Percentiles rank a stretch among this genome's conserved stretches.
Evolutionary conservation across 129 eudicot genomes (phyloP).

Genomic region (Pittosporum tobira): DNA sequence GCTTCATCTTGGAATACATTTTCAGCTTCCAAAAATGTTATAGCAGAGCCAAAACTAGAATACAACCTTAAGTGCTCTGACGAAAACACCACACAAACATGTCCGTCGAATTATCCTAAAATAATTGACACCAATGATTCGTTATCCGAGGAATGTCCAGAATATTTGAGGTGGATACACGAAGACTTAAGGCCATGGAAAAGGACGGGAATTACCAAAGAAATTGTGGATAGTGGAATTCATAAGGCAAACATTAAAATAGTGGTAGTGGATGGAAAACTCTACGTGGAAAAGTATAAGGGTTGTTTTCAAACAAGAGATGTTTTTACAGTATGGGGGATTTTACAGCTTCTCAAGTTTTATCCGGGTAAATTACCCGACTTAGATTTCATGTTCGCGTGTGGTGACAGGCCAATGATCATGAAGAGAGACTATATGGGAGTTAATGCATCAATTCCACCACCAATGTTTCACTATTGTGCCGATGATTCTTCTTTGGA

Average conservation of each 20-base stretch:
- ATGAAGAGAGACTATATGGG: constrained; percentile 18
- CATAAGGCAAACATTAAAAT: constrained; percentile 31
- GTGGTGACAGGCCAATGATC: constrained; percentile 41
- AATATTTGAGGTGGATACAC: constrained; percentile 52
- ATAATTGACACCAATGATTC: neutral
- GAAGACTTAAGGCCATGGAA: constrained; percentile 55
- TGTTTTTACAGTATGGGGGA: constrained; percentile 50
- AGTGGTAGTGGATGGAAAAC: constrained; percentile 36
- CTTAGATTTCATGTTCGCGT: constrained; percentile 45
- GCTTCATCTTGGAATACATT: too few species aligned
- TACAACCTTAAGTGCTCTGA: neutral
- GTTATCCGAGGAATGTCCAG: constrained; percentile 32
- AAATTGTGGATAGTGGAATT: constrained; percentile 40
- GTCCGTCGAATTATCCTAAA: neutral
- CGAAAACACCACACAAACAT: constrained; percentile 3
- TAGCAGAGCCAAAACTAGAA: neutral
- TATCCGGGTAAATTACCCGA: constrained; percentile 52
- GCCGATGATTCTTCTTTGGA: constrained; percentile 44
- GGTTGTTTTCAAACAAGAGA: constrained; percentile 51
- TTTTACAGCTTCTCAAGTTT: constrained; percentile 40
- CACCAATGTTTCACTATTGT: constrained; percentile 56
- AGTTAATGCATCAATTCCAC: constrained; percentile 24
- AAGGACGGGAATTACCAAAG: constrained; percentile 39
- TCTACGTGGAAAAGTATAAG: constrained; percentile 30
- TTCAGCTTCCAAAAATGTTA: too few species aligned